Conservation (phyloP, 306 rosid species). For the Myrica gale region DNA sequence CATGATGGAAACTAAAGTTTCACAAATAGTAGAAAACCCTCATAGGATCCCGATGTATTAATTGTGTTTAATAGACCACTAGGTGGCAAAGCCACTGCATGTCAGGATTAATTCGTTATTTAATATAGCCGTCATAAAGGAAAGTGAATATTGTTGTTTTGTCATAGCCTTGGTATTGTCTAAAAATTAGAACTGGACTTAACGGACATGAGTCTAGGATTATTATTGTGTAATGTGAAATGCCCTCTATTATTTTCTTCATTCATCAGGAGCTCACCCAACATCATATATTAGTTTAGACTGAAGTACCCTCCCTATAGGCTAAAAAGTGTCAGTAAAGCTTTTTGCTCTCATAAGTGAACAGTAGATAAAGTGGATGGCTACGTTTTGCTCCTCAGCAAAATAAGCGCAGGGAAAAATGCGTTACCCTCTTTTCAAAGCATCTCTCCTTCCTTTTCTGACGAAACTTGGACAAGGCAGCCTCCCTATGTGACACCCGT, state of each 20-base stretch:
- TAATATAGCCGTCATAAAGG: conserved; percentile 4
- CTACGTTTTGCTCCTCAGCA: conserved; percentile 14
- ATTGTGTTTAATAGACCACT: conserved; percentile 14
- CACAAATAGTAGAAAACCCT: neutral
- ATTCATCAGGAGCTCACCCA: conserved; percentile 1
- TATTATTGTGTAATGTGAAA: conserved; percentile 3
- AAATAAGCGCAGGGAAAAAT: neutral
- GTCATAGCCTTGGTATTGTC: conserved; percentile 10
- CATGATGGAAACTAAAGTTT: conserved; percentile 3
- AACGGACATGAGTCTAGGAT: neutral
- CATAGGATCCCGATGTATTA: neutral
- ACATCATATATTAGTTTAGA: conserved; percentile 5
- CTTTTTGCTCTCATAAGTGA: neutral
- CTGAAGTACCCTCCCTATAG: neutral
- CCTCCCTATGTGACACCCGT: conserved; percentile 46
- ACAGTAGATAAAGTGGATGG: neutral
- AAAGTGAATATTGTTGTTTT: neutral
- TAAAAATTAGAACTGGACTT: conserved; percentile 18
- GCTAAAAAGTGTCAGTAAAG: neutral
- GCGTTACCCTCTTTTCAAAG: conserved; percentile 48
- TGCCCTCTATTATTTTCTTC: neutral
- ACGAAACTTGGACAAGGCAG: conserved; percentile 41
- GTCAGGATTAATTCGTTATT: conserved; percentile 3
- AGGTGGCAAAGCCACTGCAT: neutral
- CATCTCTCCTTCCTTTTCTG: conserved; percentile 54